Evolutionary conservation across 179 eudicot species (phyloP).

Genomic region (Silene coronaria): DNA sequence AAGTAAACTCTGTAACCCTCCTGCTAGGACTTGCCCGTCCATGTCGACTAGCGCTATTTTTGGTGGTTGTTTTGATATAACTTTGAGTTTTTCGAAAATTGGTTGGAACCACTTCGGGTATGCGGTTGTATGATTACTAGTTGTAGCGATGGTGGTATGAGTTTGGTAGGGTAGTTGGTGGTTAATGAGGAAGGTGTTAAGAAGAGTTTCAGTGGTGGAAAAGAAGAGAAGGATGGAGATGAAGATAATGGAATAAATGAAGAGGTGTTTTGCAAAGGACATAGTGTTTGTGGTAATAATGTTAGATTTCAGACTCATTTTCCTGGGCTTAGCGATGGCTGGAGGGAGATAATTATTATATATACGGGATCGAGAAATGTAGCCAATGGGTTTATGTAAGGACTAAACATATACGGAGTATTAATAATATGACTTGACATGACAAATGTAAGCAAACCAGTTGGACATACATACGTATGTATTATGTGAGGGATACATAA

Average conservation of each 20-base stretch:
- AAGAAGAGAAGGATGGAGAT: slow-evolving; percentile 10
- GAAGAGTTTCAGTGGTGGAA: background rate
- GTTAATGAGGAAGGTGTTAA: background rate
- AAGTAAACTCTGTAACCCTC: background rate
- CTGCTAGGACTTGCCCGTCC: background rate
- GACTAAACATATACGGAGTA: no score
- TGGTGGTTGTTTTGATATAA: background rate
- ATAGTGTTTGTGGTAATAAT: background rate
- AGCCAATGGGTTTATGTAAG: no score
- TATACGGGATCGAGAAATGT: no score
- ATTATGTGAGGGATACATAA: no score
- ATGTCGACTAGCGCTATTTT: background rate
- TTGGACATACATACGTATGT: no score
- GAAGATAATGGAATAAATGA: background rate
- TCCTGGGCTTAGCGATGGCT: background rate
- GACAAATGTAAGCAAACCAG: no score
- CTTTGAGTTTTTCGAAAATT: background rate
- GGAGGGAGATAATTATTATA: no score
- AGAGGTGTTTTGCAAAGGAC: background rate
- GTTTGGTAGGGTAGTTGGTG: background rate
- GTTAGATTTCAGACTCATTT: background rate
- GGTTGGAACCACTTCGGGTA: slow-evolving; percentile 5
- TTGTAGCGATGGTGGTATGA: background rate
- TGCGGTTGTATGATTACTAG: no score
- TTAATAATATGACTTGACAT: no score